These are phyloP conservation scores for Hypsizygus marmoreus DNA, from an alignment of 768 basidiomycete genomes.

Conservation along the genomic window DNA sequence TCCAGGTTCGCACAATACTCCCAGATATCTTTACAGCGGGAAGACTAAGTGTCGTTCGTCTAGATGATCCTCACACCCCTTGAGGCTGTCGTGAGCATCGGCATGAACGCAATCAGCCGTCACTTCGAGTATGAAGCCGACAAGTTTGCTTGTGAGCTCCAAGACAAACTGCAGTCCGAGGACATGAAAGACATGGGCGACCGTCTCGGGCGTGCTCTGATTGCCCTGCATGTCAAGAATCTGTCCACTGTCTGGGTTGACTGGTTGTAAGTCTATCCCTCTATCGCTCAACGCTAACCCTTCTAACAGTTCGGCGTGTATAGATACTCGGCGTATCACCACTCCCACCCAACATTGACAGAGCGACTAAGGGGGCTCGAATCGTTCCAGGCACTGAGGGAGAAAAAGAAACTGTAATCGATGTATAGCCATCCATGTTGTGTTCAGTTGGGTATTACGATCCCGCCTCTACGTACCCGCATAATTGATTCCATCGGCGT, in stretches of 20 bases:
- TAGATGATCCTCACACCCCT: slow-evolving; percentile 82
- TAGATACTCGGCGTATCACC: slow-evolving; percentile 93
- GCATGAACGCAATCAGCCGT: slow-evolving; percentile 81
- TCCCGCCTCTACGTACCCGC: too few relatives aligned
- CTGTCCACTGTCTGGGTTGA: slow-evolving; percentile 93
- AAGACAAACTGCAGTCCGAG: slow-evolving; percentile 47
- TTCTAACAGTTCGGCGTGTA: slow-evolving; percentile 7
- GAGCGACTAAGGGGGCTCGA: slow-evolving; percentile 87
- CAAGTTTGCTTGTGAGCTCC: slow-evolving; percentile 76
- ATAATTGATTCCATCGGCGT: too few relatives aligned
- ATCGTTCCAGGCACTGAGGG: slow-evolving; percentile 50
- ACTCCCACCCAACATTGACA: slow-evolving; percentile 92
- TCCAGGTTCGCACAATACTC: slow-evolving; percentile 52
- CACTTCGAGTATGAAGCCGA: slow-evolving; percentile 95
- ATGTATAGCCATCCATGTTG: slow-evolving; percentile 5
- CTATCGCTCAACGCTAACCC: neutral
- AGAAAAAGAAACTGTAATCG: slow-evolving; percentile 39
- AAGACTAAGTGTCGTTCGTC: neutral
- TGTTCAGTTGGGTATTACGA: too few relatives aligned
- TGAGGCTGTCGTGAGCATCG: slow-evolving; percentile 70
- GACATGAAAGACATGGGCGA: slow-evolving; percentile 86
- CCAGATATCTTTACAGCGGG: neutral
- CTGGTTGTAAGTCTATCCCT: slow-evolving; percentile 64
- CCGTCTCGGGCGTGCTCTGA: slow-evolving; percentile 78
- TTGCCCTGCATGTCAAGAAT: slow-evolving; percentile 89